Percentiles rank a stretch among this genome's conserved stretches.
phyloP scores from a whole-genome alignment of 2,329 filamentous ascomycete genomes.

The Claviceps maximensis region DNA sequence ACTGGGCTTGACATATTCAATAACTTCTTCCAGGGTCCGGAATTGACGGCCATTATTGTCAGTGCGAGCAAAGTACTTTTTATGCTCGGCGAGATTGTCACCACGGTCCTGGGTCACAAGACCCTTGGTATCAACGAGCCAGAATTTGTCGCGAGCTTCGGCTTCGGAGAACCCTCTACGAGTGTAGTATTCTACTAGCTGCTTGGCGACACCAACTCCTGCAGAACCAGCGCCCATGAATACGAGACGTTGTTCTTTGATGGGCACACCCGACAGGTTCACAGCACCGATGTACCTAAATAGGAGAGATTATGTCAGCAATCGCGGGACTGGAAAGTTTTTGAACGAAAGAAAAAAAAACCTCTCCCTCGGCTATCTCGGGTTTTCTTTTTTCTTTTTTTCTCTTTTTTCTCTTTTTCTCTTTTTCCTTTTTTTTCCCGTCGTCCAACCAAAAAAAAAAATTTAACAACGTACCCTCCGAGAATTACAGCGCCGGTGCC shows the following conservation, averaged over 20 bases:
- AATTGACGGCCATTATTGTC: conserved; percentile 57
- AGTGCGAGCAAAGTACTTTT: conserved; percentile 54
- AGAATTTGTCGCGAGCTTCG: conserved; percentile 83
- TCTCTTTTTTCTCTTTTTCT: neutral
- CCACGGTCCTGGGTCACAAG: conserved; percentile 88
- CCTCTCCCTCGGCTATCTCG: too few species aligned
- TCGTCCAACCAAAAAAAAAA: neutral
- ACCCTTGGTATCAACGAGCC: conserved; percentile 92
- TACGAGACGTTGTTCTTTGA: conserved; percentile 84
- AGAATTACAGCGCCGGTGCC: conserved; percentile 92
- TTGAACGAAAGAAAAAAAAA: neutral
- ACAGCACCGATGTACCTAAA: conserved; percentile 56
- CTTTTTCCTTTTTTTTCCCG: too few species aligned
- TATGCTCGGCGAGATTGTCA: conserved; percentile 86
- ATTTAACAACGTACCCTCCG: conserved; percentile 45
- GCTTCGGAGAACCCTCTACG: conserved; percentile 81
- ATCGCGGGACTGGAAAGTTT: neutral
- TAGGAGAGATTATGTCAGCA: conserved; percentile 45
- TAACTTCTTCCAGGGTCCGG: conserved; percentile 76
- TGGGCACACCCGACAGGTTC: conserved; percentile 70
- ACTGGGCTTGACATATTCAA: conserved; percentile 88
- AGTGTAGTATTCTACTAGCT: conserved; percentile 94
- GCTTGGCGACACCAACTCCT: conserved; percentile 93
- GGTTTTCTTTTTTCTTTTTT: neutral
- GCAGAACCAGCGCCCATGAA: conserved; percentile 95